phyloP scores from a whole-genome alignment of 1,284 basidiomycete species.

The Sporisorium graminicola region DNA sequence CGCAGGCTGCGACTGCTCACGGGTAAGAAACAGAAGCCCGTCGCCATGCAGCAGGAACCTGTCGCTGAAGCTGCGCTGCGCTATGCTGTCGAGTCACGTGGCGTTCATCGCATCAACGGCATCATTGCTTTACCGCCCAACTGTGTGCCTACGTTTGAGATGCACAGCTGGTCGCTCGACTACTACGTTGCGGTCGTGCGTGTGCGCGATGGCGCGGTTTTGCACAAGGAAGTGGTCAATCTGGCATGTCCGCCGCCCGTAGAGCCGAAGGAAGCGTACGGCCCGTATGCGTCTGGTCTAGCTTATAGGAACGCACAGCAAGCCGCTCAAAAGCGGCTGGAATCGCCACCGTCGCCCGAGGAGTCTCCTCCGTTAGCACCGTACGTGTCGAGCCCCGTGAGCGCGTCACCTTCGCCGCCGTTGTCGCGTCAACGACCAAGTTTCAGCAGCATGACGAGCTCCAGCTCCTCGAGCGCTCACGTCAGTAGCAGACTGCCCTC shows the following conservation, averaged over 20 bases:
- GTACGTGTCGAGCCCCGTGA: background rate
- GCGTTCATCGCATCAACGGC: conserved; percentile 36
- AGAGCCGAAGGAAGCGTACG: conserved; percentile 28
- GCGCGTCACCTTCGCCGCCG: background rate
- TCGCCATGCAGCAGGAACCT: conserved; percentile 38
- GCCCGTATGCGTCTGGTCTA: conserved; percentile 22
- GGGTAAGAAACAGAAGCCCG: conserved; percentile 22
- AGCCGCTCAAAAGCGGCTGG: conserved; percentile 1
- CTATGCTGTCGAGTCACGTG: conserved; percentile 15
- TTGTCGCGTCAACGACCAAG: conserved; percentile 20
- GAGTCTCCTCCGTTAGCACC: conserved; percentile 16
- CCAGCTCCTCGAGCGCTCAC: conserved; percentile 15
- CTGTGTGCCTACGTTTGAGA: conserved; percentile 56
- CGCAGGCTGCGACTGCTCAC: conserved; percentile 25
- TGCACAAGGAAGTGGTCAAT: conserved; percentile 27
- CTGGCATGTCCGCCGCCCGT: conserved; percentile 37
- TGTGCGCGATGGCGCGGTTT: conserved; percentile 14
- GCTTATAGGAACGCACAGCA: conserved; percentile 18
- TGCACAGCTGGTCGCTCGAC: conserved; percentile 45
- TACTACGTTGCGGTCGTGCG: conserved; percentile 59
- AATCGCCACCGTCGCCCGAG: conserved; percentile 4
- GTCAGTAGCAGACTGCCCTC: conserved; percentile 16
- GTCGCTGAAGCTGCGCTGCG: conserved; percentile 31
- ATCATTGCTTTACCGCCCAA: conserved; percentile 43
- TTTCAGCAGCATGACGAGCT: conserved; percentile 23